Base-by-base conservation (phyloP, 2,329 filamentous ascomycete species). In the Sarocladium strictum region DNA sequence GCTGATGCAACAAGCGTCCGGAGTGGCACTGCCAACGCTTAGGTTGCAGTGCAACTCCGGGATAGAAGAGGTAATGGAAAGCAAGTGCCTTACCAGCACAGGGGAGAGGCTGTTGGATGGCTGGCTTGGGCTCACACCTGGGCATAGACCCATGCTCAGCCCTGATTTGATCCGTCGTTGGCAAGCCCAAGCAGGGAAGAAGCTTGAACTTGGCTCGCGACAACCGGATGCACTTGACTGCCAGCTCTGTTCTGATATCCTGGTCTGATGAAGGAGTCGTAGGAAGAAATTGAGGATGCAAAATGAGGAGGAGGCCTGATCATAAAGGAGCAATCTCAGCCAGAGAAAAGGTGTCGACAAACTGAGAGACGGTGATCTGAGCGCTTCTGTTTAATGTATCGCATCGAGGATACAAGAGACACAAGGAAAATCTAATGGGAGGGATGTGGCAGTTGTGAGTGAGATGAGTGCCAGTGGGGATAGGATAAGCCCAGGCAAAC, bases 71-170 rank as follows among this genome's bases (percentile, higher is more conserved):
- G 23, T 10, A 32, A 21, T 21, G 12, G 19, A 35, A 35, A 32
- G 32, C 12, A 32, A 21, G 9, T 21, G 17, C 47, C 47, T 51
- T 35, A 51, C 47, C 47, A 51, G 17, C n/a, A 3, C 12, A 51
- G 15, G n/a, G 5, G 10, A 24, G 19, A 19, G 9, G 17, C 27
- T 26, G 10, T 35, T 32, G 29, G 47, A 12, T n/a, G 14, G 23
- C 29, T 35, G 47, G 14, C 27, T 51, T 35, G 29, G 27, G 47
- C 47, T 51, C 47, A n/a, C 27, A 35, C 27, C n/a, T 33, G 47
- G n/a, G 27, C 23, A 35, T 3, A 26, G 21, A 29, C 29, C 27
- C 47, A 51, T 51, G 7, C 12, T 14, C 23, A 9, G 29, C 27
- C 27, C 17, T 9, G n/a, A 17, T 10, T 17, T 29, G n/a, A 51